Conservation (phyloP, 805 yeast genomes). For the Wickerhamomyces kurtzmanii region DNA sequence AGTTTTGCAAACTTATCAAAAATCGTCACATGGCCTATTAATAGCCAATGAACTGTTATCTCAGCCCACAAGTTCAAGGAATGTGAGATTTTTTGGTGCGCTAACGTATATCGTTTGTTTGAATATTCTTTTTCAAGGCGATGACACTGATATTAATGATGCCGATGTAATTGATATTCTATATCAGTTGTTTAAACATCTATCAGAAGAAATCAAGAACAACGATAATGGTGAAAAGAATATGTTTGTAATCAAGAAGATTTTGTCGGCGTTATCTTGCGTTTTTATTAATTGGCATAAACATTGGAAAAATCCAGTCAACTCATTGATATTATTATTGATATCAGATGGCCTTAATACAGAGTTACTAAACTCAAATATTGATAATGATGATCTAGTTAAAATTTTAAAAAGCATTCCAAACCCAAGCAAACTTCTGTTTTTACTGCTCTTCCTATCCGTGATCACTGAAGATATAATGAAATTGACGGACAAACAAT, state of each 20-base stretch:
- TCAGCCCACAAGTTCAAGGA: conserved; percentile 22
- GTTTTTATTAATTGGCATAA: conserved; percentile 30
- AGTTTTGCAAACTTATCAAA: conserved; percentile 49
- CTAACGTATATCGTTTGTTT: conserved; percentile 63
- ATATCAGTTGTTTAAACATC: conserved; percentile 6
- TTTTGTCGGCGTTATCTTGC: conserved; percentile 44
- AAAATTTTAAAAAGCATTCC: neutral
- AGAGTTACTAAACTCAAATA: conserved; percentile 1
- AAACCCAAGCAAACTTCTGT: conserved; percentile 2
- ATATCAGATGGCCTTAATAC: conserved; percentile 3
- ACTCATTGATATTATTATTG: conserved; percentile 13
- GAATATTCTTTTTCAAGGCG: conserved; percentile 17
- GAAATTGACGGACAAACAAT: conserved; percentile 20
- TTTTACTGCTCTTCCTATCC: conserved; percentile 25
- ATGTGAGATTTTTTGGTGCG: conserved; percentile 72
- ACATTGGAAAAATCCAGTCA: conserved; percentile 31
- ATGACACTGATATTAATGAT: conserved; percentile 10
- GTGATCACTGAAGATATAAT: conserved; percentile 42
- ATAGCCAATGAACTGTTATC: conserved; percentile 47
- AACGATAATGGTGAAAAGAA: conserved; percentile 5
- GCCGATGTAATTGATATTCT: conserved; percentile 6
- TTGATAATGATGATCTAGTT: conserved; percentile 6
- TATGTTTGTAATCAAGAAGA: conserved; percentile 43
- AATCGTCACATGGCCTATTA: conserved; percentile 40
- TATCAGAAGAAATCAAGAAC: conserved; percentile 5